Conservation (phyloP, 2,329 filamentous ascomycete species). For the Alternaria ethzedia region DNA sequence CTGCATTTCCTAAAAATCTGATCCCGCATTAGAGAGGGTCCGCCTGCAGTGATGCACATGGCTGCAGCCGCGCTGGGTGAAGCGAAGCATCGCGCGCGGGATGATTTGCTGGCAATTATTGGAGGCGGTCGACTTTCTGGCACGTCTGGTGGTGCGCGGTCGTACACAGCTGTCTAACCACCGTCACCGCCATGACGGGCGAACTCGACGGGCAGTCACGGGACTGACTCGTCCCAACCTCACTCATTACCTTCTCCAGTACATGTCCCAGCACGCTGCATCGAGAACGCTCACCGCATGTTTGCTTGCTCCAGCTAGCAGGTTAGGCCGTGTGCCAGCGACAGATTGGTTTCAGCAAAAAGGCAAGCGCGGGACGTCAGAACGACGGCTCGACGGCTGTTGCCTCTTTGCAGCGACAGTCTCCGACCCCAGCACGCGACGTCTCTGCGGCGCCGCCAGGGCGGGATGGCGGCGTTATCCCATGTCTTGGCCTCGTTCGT, state of each 20-base stretch:
- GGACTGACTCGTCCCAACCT: conserved; percentile 22
- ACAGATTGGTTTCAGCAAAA: conserved; percentile 39
- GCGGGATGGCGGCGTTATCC: conserved; percentile 44
- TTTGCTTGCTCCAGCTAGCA: conserved; percentile 25
- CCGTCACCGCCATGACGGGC: background rate
- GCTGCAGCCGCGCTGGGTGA: conserved; percentile 30
- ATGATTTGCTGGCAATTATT: conserved; percentile 25
- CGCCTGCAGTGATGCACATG: conserved; percentile 19
- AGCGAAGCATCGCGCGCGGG: conserved; percentile 20
- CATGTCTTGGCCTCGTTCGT: conserved; percentile 44
- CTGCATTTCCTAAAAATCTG: conserved; percentile 16
- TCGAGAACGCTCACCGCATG: conserved; percentile 29
- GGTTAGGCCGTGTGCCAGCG: conserved; percentile 27
- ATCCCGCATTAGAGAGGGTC: conserved; percentile 23
- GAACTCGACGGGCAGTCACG: conserved; percentile 5
- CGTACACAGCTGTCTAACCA: conserved; percentile 1
- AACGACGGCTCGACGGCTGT: conserved; percentile 34
- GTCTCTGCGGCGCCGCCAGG: conserved; percentile 38
- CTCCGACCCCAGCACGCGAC: conserved; percentile 40
- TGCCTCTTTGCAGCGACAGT: conserved; percentile 38
- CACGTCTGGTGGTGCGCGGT: conserved; percentile 7
- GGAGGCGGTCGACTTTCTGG: conserved; percentile 17
- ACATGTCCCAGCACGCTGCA: conserved; percentile 1
- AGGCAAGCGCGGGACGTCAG: conserved; percentile 43
- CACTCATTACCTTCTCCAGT: background rate